Evolutionary conservation across 225 moss, liverwort and hornwort genomes (phyloP), one percentile per base, ranked within the genome.

Genomic region (Lunularia cruciata): DNA sequence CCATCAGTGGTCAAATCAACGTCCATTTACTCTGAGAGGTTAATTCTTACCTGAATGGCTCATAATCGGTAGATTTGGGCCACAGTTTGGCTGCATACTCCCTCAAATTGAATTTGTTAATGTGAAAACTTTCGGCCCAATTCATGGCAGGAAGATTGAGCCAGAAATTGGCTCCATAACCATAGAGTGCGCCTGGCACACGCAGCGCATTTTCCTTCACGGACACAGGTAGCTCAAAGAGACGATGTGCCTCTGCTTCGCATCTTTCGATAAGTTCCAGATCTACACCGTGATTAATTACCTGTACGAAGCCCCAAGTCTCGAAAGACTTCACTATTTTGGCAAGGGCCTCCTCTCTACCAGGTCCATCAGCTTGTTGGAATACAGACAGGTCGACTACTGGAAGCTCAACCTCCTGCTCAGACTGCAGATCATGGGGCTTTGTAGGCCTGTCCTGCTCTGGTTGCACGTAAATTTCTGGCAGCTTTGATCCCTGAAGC

Each of bases 381-480:
- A 79, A 57, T 53, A 47, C 60, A 6, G 75, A 71, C 39, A 79
- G 54, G 71, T 79, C 75, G 23, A 79, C 79, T 1, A 71, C 79
- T 8, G 79, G 79, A 54, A 79, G 71, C 27, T 74, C 61, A 2
- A 63, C 60, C 23, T 65, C 61, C 36, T 47, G 70, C 25, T 68
- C 79, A 22, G 57, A 54, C 46, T 47, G 52, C 39, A 79, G 13
- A 39, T 75, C 79, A 32, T 71, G 75, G 30, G 71, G 16, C 61
- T 71, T 79, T 13, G 65, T 75, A 10, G 75, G 75, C 57, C 75
- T 57, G 63, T 79, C 79, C 39, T 59, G 61, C 40, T 79, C 79
- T 10, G 79, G 79, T 53, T 79, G 79, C 13, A 79, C 79, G 55
- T 79, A 79, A 75, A 79, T 75, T 72, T 75, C 79, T 39, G 79